A percentile compares a stretch with the other conserved stretches of the same genome.
Conservation (phyloP, 2,329 filamentous ascomycete species). For the Cercospora berteroae region DNA sequence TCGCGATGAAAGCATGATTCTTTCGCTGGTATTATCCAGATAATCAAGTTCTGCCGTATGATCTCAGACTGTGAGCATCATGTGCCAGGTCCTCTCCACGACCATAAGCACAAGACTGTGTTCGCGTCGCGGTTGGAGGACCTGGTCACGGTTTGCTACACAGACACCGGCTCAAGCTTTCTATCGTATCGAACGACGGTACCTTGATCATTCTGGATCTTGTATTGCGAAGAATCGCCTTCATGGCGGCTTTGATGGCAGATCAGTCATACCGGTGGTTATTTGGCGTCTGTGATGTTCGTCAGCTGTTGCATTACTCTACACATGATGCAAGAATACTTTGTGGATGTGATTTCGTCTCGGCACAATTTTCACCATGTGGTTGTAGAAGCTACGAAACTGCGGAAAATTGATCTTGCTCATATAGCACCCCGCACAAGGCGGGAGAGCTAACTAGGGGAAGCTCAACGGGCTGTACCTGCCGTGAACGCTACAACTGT, state of each 20-base stretch:
- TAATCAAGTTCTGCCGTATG: constrained; percentile 95
- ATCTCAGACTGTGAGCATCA: constrained; percentile 64
- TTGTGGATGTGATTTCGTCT: not conserved
- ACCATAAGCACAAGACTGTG: not conserved
- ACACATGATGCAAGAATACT: not conserved
- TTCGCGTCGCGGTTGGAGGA: constrained; percentile 20
- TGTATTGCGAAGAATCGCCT: constrained; percentile 16
- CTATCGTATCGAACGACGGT: constrained; percentile 23
- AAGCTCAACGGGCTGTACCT: not conserved
- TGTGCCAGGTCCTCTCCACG: constrained; percentile 26
- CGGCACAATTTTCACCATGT: not conserved
- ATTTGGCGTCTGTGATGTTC: constrained; percentile 3
- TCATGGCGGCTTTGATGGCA: constrained; percentile 20
- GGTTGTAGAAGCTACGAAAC: not conserved
- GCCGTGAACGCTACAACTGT: not conserved
- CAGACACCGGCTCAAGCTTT: constrained; percentile 28
- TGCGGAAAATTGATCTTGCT: not conserved
- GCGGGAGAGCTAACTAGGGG: not conserved
- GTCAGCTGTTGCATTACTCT: constrained; percentile 6
- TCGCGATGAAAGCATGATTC: constrained; percentile 73
- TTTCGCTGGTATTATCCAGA: constrained; percentile 99
- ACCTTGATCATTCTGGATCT: constrained; percentile 26
- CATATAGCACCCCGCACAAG: constrained; percentile 2
- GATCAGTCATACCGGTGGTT: constrained; percentile 16
- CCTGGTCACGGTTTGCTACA: constrained; percentile 12